phyloP scores from a whole-genome alignment of 179 eudicot genomes.

The Heliamphora pulchella region DNA sequence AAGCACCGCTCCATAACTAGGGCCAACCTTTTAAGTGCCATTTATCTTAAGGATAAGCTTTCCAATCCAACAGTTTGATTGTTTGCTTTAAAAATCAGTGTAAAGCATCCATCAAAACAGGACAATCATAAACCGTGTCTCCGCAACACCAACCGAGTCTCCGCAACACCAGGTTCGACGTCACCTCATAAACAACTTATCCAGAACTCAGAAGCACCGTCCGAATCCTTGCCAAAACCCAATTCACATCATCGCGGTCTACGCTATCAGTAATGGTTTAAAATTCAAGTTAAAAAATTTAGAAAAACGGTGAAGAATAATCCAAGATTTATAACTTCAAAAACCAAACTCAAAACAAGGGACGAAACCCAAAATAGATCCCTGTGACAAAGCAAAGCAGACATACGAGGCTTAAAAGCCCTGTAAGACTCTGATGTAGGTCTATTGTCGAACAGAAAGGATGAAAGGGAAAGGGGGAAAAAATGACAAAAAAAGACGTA shows the following conservation, averaged over 20 bases:
- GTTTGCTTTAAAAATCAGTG: too few relatives aligned
- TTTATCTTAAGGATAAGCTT: too few relatives aligned
- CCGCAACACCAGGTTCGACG: too few relatives aligned
- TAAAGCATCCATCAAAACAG: too few relatives aligned
- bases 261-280: neutral
- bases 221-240: neutral
- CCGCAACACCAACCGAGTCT: too few relatives aligned
- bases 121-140: too few relatives aligned
- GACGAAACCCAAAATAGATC: slow-evolving; percentile 2
- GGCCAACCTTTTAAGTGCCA: too few relatives aligned
- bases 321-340: neutral
- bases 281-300: neutral
- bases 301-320: neutral
- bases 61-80: too few relatives aligned
- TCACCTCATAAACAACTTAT: neutral
- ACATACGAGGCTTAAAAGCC: neutral
- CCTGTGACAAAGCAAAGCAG: neutral
- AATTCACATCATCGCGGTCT: neutral
- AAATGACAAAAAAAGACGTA: neutral
- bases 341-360: neutral
- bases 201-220: too few relatives aligned
- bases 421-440: neutral
- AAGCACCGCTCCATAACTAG: too few relatives aligned
- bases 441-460: neutral
- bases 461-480: too few relatives aligned